Base-by-base conservation (phyloP, 2,329 filamentous ascomycete species). In the Lachnellula subtilissima region DNA sequence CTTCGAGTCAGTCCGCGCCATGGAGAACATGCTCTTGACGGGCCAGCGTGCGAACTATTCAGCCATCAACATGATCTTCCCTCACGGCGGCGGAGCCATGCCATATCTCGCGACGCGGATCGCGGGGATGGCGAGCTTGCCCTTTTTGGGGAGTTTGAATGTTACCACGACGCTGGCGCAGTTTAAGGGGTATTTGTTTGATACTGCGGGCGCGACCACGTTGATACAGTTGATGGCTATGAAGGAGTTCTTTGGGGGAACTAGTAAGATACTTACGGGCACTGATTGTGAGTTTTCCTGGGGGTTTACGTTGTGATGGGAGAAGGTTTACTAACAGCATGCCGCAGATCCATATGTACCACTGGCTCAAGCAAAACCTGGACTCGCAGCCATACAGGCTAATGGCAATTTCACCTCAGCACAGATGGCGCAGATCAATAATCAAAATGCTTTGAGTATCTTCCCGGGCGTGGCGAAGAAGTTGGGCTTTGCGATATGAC, bases 1-100 rank as follows among this genome's bases (percentile, higher is more conserved):
- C 59, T 81, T 81, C 64, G 79, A 81, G 52, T 78, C 77, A 0
- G 75, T 76, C 2, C 67, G 78, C 0, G 54, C 54, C 3, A 52
- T 56, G 49, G 55, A 49, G 28, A 55, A 57, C 47, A 25, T 56
- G 14, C 46, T 56, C 14, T n/a, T 56, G 12, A 37, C 54, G 5
- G 54, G 54, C 39, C 48, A 50, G n/a, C 46, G 40, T 15, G 36
- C 50, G 1, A n/a, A 39, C 12, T 53, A 50, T 19, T 47, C 54
- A 14, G 7, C 40, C 11, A 50, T 56, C 28, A 56, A 36, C 23
- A 51, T 56, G 22, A 53, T 56, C 22, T 51, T 56, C 46, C 50
- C 54, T 1, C 50, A 56, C 32, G 46, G 45, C 17, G 54, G 54
- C 11, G 54, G 54, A 5, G 54, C 47, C 32, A 36, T 56, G 45